Evolutionary conservation across 1,284 basidiomycete species (phyloP).

Genomic region (Papiliotrema nemorosa): DNA sequence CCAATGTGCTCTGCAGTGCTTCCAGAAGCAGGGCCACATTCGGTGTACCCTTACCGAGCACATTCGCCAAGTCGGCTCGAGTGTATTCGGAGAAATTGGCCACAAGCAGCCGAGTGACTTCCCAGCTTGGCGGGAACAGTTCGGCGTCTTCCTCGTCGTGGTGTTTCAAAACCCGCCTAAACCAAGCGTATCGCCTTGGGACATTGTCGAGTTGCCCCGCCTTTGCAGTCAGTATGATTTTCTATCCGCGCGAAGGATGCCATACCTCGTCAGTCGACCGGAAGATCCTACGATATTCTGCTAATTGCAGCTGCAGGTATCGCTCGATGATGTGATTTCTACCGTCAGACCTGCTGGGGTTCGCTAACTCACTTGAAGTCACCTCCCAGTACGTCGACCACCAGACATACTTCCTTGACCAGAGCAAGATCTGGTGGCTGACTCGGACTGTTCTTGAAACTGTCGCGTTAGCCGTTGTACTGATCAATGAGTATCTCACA

Average conservation of each 20-base stretch:
- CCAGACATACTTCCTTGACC: conserved; percentile 73
- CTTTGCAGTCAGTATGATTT: conserved; percentile 21
- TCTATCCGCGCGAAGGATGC: background rate
- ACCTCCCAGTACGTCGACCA: conserved; percentile 77
- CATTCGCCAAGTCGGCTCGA: conserved; percentile 52
- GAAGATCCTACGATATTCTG: conserved; percentile 96
- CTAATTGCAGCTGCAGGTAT: conserved; percentile 84
- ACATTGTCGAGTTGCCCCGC: conserved; percentile 96
- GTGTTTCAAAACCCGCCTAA: conserved; percentile 78
- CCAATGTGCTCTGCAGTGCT: conserved; percentile 73
- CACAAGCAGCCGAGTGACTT: conserved; percentile 71
- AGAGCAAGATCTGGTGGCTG: conserved; percentile 62
- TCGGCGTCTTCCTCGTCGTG: conserved; percentile 82
- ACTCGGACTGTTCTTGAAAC: conserved; percentile 72
- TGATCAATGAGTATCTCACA: conserved; percentile 57
- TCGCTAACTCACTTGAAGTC: conserved; percentile 55
- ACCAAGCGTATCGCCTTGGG: conserved; percentile 91
- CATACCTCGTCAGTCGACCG: conserved; percentile 74
- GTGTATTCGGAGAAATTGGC: conserved; percentile 83
- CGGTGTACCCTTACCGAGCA: conserved; percentile 53
- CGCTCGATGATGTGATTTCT: conserved; percentile 74
- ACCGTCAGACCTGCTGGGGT: background rate
- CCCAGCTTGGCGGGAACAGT: conserved; percentile 80
- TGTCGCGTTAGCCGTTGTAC: conserved; percentile 36
- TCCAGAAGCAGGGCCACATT: conserved; percentile 77